A percentile compares a stretch with the other conserved stretches of the same genome.
Evolutionary conservation across 495 filamentous ascomycete genomes (phyloP).

Genomic region (Thermothielavioides terrestris): DNA sequence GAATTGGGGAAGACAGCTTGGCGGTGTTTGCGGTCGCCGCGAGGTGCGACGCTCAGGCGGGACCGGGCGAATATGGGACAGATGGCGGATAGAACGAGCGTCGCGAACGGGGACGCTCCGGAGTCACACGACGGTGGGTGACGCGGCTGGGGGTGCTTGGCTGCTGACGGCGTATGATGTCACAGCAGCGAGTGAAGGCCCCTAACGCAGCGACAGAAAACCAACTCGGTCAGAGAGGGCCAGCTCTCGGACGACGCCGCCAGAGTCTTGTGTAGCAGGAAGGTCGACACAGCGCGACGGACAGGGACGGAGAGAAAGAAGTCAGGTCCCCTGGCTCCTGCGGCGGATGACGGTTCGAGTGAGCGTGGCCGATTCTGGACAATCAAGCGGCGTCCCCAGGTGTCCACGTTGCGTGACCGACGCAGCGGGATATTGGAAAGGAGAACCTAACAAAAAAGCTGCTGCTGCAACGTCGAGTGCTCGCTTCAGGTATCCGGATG

Average conservation of each 20-base stretch:
- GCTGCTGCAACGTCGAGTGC: background rate
- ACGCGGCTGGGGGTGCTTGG: background rate
- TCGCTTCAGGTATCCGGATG: background rate
- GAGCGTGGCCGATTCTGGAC: background rate
- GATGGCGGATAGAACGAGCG: background rate
- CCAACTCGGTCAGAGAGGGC: background rate
- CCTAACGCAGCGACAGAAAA: background rate
- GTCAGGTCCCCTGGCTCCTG: background rate
- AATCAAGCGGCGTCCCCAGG: background rate
- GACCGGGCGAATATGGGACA: background rate
- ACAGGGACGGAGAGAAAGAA: background rate
- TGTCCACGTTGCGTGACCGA: background rate
- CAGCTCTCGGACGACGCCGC: background rate
- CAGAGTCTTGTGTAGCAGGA: no score
- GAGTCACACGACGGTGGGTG: slow-evolving; percentile 4
- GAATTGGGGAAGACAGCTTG: slow-evolving; percentile 74
- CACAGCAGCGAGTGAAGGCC: slow-evolving; percentile 1
- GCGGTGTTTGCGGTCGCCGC: slow-evolving; percentile 51
- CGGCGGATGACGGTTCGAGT: background rate
- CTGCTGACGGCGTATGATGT: slow-evolving; percentile 11
- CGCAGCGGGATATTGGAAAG: background rate
- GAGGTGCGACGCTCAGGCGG: slow-evolving; percentile 12
- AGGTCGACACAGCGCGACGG: background rate
- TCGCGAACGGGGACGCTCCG: no score
- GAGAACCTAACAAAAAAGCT: background rate